Percentiles rank a stretch among this genome's conserved stretches.
Conservation (phyloP, 1,284 basidiomycete species). For the Anthracocystis setariae region DNA sequence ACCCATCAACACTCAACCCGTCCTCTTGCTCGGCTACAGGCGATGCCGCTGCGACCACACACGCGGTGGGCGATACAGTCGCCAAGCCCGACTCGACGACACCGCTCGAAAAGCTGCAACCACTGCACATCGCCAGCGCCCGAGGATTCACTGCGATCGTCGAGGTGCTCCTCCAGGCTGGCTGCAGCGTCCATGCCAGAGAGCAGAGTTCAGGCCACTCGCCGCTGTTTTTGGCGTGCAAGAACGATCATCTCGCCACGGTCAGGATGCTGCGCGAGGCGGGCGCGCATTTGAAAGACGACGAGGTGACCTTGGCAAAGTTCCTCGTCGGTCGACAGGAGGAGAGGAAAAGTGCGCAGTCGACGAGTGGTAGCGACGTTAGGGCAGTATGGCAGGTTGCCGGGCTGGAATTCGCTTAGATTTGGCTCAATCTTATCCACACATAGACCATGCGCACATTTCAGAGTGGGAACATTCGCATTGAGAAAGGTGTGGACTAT, state of each 20-base stretch:
- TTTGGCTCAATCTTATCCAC: background rate
- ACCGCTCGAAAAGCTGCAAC: slow-evolving; percentile 70
- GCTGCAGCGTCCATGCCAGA: slow-evolving; percentile 82
- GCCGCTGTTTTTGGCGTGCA: slow-evolving; percentile 70
- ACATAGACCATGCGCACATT: background rate
- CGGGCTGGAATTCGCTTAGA: slow-evolving; percentile 10
- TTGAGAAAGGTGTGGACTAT: background rate
- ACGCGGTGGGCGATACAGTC: slow-evolving; percentile 3
- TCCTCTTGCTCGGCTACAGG: slow-evolving; percentile 7
- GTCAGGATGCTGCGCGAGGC: slow-evolving; percentile 54
- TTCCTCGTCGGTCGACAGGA: slow-evolving; percentile 11
- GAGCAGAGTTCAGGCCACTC: slow-evolving; percentile 82
- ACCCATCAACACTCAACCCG: slow-evolving; percentile 32
- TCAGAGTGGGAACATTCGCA: no score
- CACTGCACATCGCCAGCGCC: slow-evolving; percentile 82
- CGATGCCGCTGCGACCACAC: slow-evolving; percentile 11
- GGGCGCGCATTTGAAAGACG: slow-evolving; percentile 64
- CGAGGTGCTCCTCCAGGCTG: slow-evolving; percentile 76
- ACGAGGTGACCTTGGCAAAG: slow-evolving; percentile 47
- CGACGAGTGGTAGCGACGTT: background rate
- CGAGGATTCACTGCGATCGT: slow-evolving; percentile 75
- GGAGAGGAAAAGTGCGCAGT: background rate
- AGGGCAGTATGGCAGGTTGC: slow-evolving; percentile 29
- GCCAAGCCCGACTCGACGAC: slow-evolving; percentile 14
- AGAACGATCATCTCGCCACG: slow-evolving; percentile 48